phyloP scores from a whole-genome alignment of 306 rosid genomes.

The Lupinus albus region DNA sequence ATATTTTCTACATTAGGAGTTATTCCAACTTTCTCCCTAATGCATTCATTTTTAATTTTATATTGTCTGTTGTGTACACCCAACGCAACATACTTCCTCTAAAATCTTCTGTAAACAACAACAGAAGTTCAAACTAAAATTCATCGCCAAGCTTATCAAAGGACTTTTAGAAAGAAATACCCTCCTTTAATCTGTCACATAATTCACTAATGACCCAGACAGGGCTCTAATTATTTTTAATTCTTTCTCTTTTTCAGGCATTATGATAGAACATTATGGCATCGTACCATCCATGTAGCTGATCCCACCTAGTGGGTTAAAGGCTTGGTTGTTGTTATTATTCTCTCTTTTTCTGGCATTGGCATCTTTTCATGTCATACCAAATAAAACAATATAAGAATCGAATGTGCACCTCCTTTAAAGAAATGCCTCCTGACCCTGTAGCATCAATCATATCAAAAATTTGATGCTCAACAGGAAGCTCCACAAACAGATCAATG shows the following conservation, averaged over 20 bases:
- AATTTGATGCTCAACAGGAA: conserved; percentile 75
- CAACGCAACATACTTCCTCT: neutral
- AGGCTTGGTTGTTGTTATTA: too few species aligned
- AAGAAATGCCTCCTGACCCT: conserved; percentile 66
- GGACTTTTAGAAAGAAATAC: conserved; percentile 1
- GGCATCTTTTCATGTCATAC: conserved; percentile 13
- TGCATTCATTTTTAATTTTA: too few species aligned
- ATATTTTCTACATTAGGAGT: too few species aligned
- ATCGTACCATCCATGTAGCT: too few species aligned
- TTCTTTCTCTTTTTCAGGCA: conserved; percentile 12
- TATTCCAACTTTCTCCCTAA: too few species aligned
- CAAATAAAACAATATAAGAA: conserved; percentile 36
- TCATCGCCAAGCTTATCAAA: conserved; percentile 16
- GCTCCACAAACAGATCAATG: conserved; percentile 73
- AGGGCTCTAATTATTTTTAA: neutral
- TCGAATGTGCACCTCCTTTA: conserved; percentile 63
- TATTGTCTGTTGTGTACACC: too few species aligned
- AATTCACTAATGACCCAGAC: conserved; percentile 3
- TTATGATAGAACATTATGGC: too few species aligned
- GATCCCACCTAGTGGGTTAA: too few species aligned
- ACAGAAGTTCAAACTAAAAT: conserved; percentile 1
- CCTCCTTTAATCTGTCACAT: neutral
- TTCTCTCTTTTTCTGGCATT: conserved; percentile 20
- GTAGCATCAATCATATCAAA: conserved; percentile 74
- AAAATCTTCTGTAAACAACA: conserved; percentile 1